Conservation (phyloP, 495 filamentous ascomycete species). For the Antarctomyces pellizariae region DNA sequence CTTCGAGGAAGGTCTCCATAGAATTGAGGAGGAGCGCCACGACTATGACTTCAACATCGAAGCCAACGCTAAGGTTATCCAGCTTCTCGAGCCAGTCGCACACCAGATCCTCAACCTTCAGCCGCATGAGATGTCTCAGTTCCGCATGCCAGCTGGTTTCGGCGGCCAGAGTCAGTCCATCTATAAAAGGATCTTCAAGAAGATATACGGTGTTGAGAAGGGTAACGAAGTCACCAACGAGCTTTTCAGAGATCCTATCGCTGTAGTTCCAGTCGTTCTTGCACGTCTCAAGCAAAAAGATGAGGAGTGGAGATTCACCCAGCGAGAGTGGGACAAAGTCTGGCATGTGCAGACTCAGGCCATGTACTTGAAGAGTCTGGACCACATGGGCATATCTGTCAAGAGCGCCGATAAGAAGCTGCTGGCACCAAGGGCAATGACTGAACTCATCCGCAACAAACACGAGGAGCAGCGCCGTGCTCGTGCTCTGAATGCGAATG, state of each 20-base stretch:
- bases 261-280: conserved; percentile 68
- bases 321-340: conserved; percentile 96
- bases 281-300: conserved; percentile 77
- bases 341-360: conserved; percentile 86
- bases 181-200: conserved; percentile 89
- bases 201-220: conserved; percentile 78
- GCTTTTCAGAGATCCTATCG: conserved; percentile 58
- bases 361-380: conserved; percentile 84
- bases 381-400: conserved; percentile 77
- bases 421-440: conserved; percentile 65
- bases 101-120: conserved; percentile 62
- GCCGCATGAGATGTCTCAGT: conserved; percentile 41
- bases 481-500: conserved; percentile 31
- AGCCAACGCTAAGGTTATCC: conserved; percentile 75
- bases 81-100: conserved; percentile 80
- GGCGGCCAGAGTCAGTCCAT: conserved; percentile 90
- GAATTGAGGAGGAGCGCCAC: conserved; percentile 94
- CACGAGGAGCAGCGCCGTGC: conserved; percentile 61
- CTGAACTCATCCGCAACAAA: conserved; percentile 65
- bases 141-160: conserved; percentile 57
- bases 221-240: conserved; percentile 62
- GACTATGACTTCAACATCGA: conserved; percentile 98
- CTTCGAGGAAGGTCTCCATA: conserved; percentile 77
- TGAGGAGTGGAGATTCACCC: conserved; percentile 84
- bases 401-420: conserved; percentile 73